Base-by-base conservation (phyloP, 176 grass and related monocot genomes). In the Oryza coarctata region DNA sequence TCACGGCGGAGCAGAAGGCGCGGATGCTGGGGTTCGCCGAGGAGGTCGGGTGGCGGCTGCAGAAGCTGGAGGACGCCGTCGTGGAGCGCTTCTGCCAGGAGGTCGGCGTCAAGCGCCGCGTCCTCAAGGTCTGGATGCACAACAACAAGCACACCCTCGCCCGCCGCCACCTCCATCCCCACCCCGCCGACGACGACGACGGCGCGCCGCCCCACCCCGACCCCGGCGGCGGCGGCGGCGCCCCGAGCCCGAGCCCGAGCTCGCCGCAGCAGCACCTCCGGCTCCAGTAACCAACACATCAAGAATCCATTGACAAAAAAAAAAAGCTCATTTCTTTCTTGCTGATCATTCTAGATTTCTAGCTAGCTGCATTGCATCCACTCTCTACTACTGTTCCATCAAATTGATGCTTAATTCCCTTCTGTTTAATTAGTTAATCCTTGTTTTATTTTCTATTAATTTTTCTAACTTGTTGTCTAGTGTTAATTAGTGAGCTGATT, bases 111-210 rank as follows among this genome's bases (percentile, higher is more conserved):
- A 94, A 90, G 84, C 87, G 91, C 33, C 89, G 91, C 30, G 91
- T 94, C 15, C 90, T 96, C 80, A 96, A 96, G 85, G 93, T 96
- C 15, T 96, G 93, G 93, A 96, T 96, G 93, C 90, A 96, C 78
- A 93, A 96, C 80, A 93, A 96, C 88, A 96, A 96, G 83, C 93
- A 95, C 71, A 93, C 76, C 70, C 83, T 97, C 65, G 84, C 94
- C 9, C 88, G 84, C 79, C 89, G 76, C 68, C 30, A 58, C 32
- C 75, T 44, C 62, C 36, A 55, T 7, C 12, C 9, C 41, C 41
- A 0, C 41, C 47, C 25, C 26, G 5, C 71, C 31, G 43, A 25
- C 49, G 60, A 12, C 75, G 62, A 27, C 80, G 63, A 30, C 74
- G 70, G 38, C 83, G 32, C 1, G 17, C 67, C 60, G 2, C 50